A percentile compares a stretch with the other conserved stretches of the same genome.
phyloP scores from a whole-genome alignment of 352 stramenopile species.

The Globisporangium mamillatum region DNA sequence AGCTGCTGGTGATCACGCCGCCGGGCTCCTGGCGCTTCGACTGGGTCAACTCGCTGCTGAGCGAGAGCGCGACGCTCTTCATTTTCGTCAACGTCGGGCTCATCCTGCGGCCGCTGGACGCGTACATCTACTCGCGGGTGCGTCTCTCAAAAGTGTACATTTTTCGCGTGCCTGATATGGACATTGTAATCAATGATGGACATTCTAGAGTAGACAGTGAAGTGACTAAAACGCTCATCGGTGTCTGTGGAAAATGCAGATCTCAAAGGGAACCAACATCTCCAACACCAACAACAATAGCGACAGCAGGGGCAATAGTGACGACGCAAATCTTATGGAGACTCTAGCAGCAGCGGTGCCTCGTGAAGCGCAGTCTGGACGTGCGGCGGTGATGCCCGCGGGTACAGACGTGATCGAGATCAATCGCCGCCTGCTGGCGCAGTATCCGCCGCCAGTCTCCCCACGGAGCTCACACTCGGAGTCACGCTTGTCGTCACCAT shows the following conservation, averaged over 20 bases:
- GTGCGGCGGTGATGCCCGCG: constrained; percentile 7
- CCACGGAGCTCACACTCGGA: background rate
- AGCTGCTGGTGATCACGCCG: constrained; percentile 59
- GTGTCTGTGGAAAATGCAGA: constrained; percentile 11
- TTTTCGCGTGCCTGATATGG: background rate
- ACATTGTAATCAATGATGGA: background rate
- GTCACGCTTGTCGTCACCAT: background rate
- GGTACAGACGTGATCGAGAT: constrained; percentile 21
- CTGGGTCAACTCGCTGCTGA: constrained; percentile 56
- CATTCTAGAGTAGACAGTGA: background rate
- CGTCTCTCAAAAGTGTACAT: background rate
- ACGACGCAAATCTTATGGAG: background rate
- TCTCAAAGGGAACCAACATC: constrained; percentile 26
- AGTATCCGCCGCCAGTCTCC: constrained; percentile 18
- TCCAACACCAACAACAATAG: constrained; percentile 9
- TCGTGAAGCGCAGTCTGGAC: constrained; percentile 13
- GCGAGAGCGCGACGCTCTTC: constrained; percentile 40
- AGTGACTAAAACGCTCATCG: background rate
- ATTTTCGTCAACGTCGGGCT: constrained; percentile 41
- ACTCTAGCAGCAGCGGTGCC: background rate
- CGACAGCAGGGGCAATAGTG: background rate
- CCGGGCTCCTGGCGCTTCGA: constrained; percentile 54
- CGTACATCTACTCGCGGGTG: constrained; percentile 48
- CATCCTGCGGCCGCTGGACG: constrained; percentile 46
- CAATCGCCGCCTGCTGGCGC: constrained; percentile 26